A percentile compares a stretch with the other conserved stretches of the same genome.
Conservation (phyloP, 495 filamentous ascomycete species). For the Trypethelium eluteriae region DNA sequence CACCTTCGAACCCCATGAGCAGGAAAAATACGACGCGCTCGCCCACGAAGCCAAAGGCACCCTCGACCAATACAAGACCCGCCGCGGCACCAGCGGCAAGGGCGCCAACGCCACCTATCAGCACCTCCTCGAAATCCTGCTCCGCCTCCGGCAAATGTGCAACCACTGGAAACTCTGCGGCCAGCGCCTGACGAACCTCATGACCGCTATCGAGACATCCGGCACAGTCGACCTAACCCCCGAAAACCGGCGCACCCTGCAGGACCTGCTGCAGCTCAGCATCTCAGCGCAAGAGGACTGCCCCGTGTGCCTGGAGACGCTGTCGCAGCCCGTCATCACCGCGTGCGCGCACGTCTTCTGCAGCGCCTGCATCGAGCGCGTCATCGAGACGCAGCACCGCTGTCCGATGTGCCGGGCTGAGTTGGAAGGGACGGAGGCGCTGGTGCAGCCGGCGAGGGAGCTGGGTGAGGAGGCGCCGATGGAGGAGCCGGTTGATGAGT, state of each 20-base stretch:
- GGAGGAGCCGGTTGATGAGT: slow-evolving; percentile 47
- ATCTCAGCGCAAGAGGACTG: slow-evolving; percentile 82
- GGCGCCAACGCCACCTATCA: slow-evolving; percentile 47
- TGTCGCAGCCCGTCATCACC: slow-evolving; percentile 76
- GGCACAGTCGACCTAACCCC: slow-evolving; percentile 62
- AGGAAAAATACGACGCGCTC: slow-evolving; percentile 72
- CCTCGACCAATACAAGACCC: slow-evolving; percentile 51
- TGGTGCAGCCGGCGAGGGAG: slow-evolving; percentile 54
- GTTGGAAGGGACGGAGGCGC: slow-evolving; percentile 48
- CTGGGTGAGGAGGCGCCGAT: slow-evolving; percentile 40
- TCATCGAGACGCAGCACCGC: slow-evolving; percentile 70
- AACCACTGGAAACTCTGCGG: slow-evolving; percentile 78
- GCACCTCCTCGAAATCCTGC: slow-evolving; percentile 69
- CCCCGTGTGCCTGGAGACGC: slow-evolving; percentile 67
- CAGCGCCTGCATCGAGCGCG: slow-evolving; percentile 63
- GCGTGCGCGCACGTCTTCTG: slow-evolving; percentile 82
- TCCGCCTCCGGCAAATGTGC: slow-evolving; percentile 79
- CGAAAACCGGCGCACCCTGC: slow-evolving; percentile 65
- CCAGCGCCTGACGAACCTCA: slow-evolving; percentile 63
- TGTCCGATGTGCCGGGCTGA: slow-evolving; percentile 84
- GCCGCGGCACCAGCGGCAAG: slow-evolving; percentile 34
- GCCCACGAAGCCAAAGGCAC: slow-evolving; percentile 67
- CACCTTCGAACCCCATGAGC: slow-evolving; percentile 66
- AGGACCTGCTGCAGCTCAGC: slow-evolving; percentile 67
- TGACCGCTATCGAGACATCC: slow-evolving; percentile 56